Percentiles rank a stretch among this genome's conserved stretches.
phyloP scores from a whole-genome alignment of 139 green algal genomes.

The Ulvella scutata region DNA sequence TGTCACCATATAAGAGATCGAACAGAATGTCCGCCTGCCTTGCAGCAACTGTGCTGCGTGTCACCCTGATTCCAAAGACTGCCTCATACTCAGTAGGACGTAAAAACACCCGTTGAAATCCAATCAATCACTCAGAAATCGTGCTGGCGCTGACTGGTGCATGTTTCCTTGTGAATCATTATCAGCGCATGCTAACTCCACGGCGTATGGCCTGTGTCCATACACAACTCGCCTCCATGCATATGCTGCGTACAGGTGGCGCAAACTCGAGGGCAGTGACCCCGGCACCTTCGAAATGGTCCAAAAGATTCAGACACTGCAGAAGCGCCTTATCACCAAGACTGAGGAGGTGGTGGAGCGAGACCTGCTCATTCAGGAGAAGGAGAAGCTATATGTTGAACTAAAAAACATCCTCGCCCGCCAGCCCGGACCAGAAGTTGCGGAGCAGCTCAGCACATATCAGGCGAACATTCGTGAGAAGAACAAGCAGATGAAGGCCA shows the following conservation, averaged over 20 bases:
- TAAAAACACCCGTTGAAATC: no score
- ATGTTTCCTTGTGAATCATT: no score
- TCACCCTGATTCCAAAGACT: no score
- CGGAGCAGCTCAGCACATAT: slow-evolving; percentile 71
- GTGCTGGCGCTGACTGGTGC: no score
- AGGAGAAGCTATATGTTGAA: slow-evolving; percentile 84
- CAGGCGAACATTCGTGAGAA: slow-evolving; percentile 72
- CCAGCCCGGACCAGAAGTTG: slow-evolving; percentile 69
- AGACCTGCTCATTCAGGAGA: slow-evolving; percentile 76
- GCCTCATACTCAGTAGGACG: no score
- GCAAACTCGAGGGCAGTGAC: slow-evolving; percentile 85
- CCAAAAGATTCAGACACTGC: slow-evolving; percentile 86
- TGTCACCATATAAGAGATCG: no score
- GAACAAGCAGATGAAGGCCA: slow-evolving; percentile 83
- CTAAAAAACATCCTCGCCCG: slow-evolving; percentile 76
- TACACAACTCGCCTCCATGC: background rate
- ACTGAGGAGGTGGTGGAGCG: slow-evolving; percentile 85
- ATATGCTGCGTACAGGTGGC: slow-evolving; percentile 32
- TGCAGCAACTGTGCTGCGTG: no score
- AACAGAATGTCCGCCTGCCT: no score
- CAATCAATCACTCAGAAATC: no score
- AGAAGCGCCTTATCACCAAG: slow-evolving; percentile 78
- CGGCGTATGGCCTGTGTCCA: background rate
- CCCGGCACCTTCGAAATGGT: slow-evolving; percentile 85
- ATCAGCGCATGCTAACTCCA: no score